Base-by-base conservation (phyloP, 306 rosid genomes). In the Vachellia pachyceras region DNA sequence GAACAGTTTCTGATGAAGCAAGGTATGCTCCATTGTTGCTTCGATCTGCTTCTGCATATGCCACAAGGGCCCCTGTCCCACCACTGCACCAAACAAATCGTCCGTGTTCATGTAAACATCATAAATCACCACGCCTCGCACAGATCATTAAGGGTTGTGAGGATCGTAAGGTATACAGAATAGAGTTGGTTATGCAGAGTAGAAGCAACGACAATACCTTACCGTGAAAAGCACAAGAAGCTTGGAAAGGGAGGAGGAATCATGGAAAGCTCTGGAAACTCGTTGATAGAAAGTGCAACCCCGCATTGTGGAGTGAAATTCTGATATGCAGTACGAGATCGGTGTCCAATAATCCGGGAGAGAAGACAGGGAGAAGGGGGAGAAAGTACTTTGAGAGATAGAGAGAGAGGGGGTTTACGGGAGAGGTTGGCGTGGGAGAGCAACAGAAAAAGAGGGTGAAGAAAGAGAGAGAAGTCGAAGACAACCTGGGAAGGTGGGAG, bases 161-260 rank as follows among this genome's bases (percentile, higher is more conserved):
- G 5, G 22, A 50, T 50, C 22, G 14, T 50, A 58, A 45, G 5
- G 33, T 8, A 8, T 18, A 11, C 14, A 45, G 49, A 49, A 4
- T 15, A 49, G 7, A 23, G 39, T 25, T 1, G 25, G 8, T 29
- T 7, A 55, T 55, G 8, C 5, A 37, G 41, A 12, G 11, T 45
- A 3, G 3, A 45, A 25, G 29, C 1, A 25, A 20, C 3, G 23
- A 54, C 14, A 13, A 44, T 88, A 95, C 99, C 98, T 84, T 57
- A 91, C 84, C 76, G 97, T 80, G 90, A 92, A 80, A 76, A 95
- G 82, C 13, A 93, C 81, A 1, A 93, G 88, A 33, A 93, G 54
- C 82, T 88, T 89, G 5, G 92, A 63, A 49, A 85, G 83, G n/a
- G 87, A 86, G 29, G 87, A 88, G 25, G 89, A 47, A 33, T 87